Conservation (phyloP, 2,329 filamentous ascomycete genomes). For the Penicillium frequentans region DNA sequence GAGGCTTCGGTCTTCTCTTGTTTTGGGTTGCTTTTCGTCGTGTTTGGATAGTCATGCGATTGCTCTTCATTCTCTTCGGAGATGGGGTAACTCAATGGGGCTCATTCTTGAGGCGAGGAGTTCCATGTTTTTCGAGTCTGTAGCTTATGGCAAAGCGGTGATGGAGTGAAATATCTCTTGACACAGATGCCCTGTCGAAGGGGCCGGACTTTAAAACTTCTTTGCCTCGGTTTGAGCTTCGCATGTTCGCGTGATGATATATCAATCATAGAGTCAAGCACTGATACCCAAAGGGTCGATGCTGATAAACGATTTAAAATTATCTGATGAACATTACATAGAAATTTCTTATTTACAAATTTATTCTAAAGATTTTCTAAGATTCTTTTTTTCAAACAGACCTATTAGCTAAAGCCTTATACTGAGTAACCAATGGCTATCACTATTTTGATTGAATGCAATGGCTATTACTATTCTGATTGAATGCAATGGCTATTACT, state of each 20-base stretch:
- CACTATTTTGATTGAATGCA: background rate
- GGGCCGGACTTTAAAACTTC: slow-evolving; percentile 56
- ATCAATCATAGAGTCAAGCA: slow-evolving; percentile 98
- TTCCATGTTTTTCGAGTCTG: slow-evolving; percentile 53
- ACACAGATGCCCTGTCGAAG: slow-evolving; percentile 66
- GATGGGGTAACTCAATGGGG: slow-evolving; percentile 96
- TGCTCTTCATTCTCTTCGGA: slow-evolving; percentile 55
- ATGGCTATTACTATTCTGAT: background rate
- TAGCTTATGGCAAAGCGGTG: slow-evolving; percentile 58
- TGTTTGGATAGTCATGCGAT: slow-evolving; percentile 98
- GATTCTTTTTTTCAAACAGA: too few species aligned
- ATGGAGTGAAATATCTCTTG: slow-evolving; percentile 14
- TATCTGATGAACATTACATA: slow-evolving; percentile 49
- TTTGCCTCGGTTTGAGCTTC: slow-evolving; percentile 15
- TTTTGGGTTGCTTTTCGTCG: slow-evolving; percentile 75
- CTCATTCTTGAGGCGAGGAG: slow-evolving; percentile 99
- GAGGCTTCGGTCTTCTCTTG: slow-evolving; percentile 23
- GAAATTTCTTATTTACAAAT: background rate
- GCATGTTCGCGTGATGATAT: slow-evolving; percentile 80
- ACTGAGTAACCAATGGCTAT: background rate
- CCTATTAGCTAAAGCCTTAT: too few species aligned
- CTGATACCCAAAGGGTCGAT: slow-evolving; percentile 56
- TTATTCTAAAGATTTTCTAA: background rate
- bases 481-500: background rate
- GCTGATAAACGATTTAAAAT: slow-evolving; percentile 51